Percentiles rank a stretch among this genome's conserved stretches.
phyloP scores from a whole-genome alignment of 2,329 filamentous ascomycete species.

The Colletotrichum tropicicola region DNA sequence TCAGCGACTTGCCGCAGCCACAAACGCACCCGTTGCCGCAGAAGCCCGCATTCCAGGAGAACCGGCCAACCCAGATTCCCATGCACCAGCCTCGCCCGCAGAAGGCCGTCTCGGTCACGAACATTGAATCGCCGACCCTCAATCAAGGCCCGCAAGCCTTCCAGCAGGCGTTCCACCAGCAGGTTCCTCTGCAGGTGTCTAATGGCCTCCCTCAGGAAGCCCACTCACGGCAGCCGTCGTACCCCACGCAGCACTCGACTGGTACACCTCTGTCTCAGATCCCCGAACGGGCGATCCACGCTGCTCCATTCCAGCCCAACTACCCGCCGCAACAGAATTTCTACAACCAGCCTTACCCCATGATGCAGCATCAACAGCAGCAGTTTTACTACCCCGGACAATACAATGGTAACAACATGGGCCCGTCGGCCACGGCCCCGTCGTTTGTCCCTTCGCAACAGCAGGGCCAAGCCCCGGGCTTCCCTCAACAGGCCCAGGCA shows the following conservation, averaged over 20 bases:
- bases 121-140: constrained; percentile 84
- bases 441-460: constrained; percentile 68
- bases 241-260: constrained; percentile 74
- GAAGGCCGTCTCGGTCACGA: constrained; percentile 91
- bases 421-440: constrained; percentile 48
- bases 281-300: constrained; percentile 90
- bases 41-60: constrained; percentile 67
- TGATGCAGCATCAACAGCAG: constrained; percentile 63
- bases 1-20: constrained; percentile 63
- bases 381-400: constrained; percentile 64
- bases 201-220: constrained; percentile 65
- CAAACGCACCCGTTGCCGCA: constrained; percentile 68
- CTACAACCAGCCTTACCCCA: constrained; percentile 66
- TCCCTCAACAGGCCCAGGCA: constrained; percentile 51
- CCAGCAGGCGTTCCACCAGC: constrained; percentile 92
- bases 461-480: constrained; percentile 50
- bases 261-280: constrained; percentile 91
- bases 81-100: constrained; percentile 97
- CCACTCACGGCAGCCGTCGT: constrained; percentile 74
- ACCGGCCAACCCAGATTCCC: constrained; percentile 61
- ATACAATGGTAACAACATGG: constrained; percentile 38
- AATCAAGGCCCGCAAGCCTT: constrained; percentile 78
- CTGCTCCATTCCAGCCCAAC: constrained; percentile 86
- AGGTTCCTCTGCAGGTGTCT: constrained; percentile 80
- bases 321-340: constrained; percentile 69